Evolutionary conservation across 257 asterid genomes (phyloP).

Genomic region (Nicotiana attenuata): DNA sequence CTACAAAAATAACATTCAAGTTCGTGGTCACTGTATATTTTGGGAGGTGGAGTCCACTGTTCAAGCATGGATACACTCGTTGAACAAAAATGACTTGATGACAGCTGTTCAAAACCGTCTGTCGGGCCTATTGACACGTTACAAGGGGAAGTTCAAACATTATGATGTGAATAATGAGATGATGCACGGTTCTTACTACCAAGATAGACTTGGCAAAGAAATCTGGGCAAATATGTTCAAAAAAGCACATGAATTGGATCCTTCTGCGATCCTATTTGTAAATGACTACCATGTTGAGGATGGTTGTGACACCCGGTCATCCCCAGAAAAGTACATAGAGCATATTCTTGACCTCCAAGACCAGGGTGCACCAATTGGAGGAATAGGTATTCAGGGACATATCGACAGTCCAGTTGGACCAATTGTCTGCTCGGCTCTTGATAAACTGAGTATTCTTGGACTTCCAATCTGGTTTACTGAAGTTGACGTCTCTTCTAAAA

Average conservation of each 20-base stretch:
- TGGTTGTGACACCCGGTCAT: constrained; percentile 54
- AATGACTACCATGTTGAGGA: constrained; percentile 88
- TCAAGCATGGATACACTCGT: constrained; percentile 62
- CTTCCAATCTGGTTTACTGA: constrained; percentile 96
- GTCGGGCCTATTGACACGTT: constrained; percentile 60
- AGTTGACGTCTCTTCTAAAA: constrained; percentile 67
- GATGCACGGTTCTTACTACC: constrained; percentile 87
- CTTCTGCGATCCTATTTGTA: constrained; percentile 57
- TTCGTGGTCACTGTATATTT: constrained; percentile 93
- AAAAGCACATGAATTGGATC: constrained; percentile 62
- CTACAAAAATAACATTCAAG: constrained; percentile 39
- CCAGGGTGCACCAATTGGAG: constrained; percentile 82
- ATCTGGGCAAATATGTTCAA: constrained; percentile 65
- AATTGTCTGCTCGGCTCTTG: constrained; percentile 57
- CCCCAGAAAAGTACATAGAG: constrained; percentile 68
- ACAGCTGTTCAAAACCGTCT: constrained; percentile 64
- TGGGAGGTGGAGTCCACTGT: constrained; percentile 78
- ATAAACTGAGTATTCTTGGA: constrained; percentile 64
- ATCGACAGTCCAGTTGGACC: constrained; percentile 79
- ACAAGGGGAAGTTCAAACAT: constrained; percentile 79
- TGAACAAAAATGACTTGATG: constrained; percentile 43
- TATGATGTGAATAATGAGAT: constrained; percentile 90
- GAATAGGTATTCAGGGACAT: constrained; percentile 92
- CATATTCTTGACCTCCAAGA: constrained; percentile 70
- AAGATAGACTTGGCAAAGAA: constrained; percentile 65